phyloP scores from a whole-genome alignment of 176 grass and related monocot species.

The Carex cristatella region DNA sequence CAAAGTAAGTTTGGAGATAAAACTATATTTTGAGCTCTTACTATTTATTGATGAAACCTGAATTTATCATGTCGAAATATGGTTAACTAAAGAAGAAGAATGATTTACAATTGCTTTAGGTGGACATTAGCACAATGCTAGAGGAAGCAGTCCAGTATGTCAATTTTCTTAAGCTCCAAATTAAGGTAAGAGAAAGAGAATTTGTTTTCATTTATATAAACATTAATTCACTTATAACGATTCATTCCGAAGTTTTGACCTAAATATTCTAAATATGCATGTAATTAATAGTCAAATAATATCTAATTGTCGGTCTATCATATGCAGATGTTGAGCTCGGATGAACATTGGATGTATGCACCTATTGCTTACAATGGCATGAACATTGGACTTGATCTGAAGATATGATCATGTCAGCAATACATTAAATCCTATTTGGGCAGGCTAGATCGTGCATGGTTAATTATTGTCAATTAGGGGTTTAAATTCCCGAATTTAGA shows the following conservation, averaged over 20 bases:
- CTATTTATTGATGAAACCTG: background rate
- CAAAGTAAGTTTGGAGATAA: constrained; percentile 53
- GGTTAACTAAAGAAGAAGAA: constrained; percentile 5
- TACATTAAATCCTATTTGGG: background rate
- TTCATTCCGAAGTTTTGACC: background rate
- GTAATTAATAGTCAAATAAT: background rate
- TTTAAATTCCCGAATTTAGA: background rate
- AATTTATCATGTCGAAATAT: constrained; percentile 14
- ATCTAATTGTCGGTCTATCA: constrained; percentile 13
- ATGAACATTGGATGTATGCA: constrained; percentile 87
- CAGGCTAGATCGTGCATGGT: background rate
- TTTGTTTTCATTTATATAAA: background rate
- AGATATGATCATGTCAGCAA: background rate
- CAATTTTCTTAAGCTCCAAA: constrained; percentile 81
- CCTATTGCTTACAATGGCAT: constrained; percentile 79
- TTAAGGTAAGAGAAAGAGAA: constrained; percentile 41
- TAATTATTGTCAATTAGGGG: background rate
- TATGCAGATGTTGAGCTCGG: constrained; percentile 69
- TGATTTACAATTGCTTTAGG: constrained; percentile 31
- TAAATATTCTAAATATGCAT: background rate
- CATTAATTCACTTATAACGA: too few relatives aligned
- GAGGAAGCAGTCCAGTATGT: constrained; percentile 82
- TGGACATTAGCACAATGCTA: constrained; percentile 93
- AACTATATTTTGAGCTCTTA: background rate
- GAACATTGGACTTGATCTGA: constrained; percentile 69